A percentile compares a stretch with the other conserved stretches of the same genome.
These are phyloP conservation scores for Bodo saltans DNA, from an alignment of 78 protist genomes.

Conservation along the genomic window DNA sequence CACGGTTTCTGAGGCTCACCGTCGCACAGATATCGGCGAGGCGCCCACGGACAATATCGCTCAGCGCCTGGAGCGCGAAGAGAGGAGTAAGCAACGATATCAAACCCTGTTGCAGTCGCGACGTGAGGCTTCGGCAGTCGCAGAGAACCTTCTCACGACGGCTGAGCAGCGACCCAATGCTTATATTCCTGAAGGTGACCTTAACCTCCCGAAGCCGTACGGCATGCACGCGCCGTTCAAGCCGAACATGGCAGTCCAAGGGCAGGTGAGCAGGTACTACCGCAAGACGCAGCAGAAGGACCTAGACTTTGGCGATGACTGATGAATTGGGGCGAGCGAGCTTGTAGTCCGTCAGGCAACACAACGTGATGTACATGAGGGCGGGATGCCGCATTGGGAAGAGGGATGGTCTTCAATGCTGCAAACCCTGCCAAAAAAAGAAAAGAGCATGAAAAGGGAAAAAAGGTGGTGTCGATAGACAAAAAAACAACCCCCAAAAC, in stretches of 20 bases:
- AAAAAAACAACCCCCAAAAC: too few species aligned
- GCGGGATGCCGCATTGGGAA: too few species aligned
- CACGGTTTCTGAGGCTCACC: slow-evolving; percentile 13
- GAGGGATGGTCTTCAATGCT: too few species aligned
- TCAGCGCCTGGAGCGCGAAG: slow-evolving; percentile 29
- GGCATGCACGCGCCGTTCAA: slow-evolving; percentile 42
- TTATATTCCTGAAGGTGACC: slow-evolving; percentile 59
- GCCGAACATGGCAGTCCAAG: neutral
- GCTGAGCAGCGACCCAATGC: slow-evolving; percentile 63
- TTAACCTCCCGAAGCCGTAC: slow-evolving; percentile 61
- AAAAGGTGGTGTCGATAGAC: too few species aligned
- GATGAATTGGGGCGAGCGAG: too few species aligned
- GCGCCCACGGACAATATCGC: slow-evolving; percentile 57
- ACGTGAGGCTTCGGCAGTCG: neutral
- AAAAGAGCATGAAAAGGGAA: too few species aligned
- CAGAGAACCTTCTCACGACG: slow-evolving; percentile 27
- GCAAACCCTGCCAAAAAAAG: too few species aligned
- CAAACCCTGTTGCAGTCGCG: neutral
- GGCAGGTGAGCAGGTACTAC: too few species aligned
- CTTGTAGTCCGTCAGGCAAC: too few species aligned
- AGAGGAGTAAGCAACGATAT: neutral
- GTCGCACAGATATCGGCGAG: slow-evolving; percentile 35
- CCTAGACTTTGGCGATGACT: too few species aligned
- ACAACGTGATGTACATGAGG: too few species aligned
- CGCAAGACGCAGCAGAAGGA: too few species aligned